Conservation (phyloP, 257 asterid species). For the Primulina eburnea region DNA sequence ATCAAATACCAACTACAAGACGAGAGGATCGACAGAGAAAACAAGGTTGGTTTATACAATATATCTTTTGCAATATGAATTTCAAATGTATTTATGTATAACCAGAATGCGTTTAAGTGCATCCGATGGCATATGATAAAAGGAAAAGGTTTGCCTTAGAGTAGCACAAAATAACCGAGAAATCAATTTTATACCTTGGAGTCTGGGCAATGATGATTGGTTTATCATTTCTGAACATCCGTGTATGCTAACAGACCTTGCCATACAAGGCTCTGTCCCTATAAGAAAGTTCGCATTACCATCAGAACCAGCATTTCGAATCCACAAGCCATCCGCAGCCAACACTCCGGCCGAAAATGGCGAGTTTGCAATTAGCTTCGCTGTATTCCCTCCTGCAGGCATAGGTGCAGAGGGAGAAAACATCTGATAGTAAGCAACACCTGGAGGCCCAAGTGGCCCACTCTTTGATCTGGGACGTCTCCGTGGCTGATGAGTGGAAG, state of each 20-base stretch:
- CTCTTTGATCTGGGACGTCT: constrained; percentile 88
- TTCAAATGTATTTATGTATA: background rate
- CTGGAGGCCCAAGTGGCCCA: constrained; percentile 96
- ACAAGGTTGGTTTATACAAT: background rate
- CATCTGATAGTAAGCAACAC: constrained; percentile 63
- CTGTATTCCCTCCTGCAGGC: constrained; percentile 43
- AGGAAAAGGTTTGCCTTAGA: background rate
- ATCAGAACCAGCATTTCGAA: constrained; percentile 39
- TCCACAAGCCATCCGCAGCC: constrained; percentile 55
- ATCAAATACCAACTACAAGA: constrained; percentile 2
- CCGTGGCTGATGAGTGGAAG: constrained; percentile 65
- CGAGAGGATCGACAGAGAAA: constrained; percentile 11
- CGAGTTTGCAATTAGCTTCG: constrained; percentile 47
- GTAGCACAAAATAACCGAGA: background rate
- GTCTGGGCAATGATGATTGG: constrained; percentile 50
- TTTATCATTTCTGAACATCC: constrained; percentile 71
- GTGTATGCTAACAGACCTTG: constrained; percentile 82
- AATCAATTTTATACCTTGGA: constrained; percentile 45
- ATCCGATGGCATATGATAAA: background rate
- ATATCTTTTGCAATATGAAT: background rate
- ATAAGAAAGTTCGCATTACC: constrained; percentile 47
- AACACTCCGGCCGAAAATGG: constrained; percentile 68
- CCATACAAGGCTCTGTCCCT: constrained; percentile 68
- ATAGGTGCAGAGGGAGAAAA: constrained; percentile 72
- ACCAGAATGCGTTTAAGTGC: no score